Evolutionary conservation across 768 basidiomycete species (phyloP).

Genomic region (Suillus fuscotomentosus): DNA sequence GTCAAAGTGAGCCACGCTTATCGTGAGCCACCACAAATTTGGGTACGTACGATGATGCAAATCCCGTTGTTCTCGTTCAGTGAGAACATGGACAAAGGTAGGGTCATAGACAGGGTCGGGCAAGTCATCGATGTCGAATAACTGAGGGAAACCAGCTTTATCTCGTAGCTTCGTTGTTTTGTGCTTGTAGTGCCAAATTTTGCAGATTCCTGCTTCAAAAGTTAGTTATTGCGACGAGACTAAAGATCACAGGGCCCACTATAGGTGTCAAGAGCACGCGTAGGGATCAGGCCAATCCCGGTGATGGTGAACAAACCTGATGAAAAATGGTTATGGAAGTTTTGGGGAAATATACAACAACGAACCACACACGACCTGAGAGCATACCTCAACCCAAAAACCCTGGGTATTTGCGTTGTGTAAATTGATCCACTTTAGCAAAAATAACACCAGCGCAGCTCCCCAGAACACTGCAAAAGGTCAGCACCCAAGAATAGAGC

Average conservation of each 20-base stretch:
- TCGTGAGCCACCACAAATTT: not conserved
- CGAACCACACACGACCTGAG: conserved; percentile 74
- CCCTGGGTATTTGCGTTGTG: conserved; percentile 68
- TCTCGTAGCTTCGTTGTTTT: conserved; percentile 55
- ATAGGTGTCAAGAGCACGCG: conserved; percentile 72
- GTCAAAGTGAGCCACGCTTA: conserved; percentile 6
- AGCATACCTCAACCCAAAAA: conserved; percentile 79
- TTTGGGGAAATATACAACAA: not conserved
- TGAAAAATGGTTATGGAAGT: not conserved
- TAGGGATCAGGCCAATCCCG: conserved; percentile 78
- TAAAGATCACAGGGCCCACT: conserved; percentile 37
- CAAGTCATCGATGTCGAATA: conserved; percentile 75
- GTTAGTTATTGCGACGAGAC: not conserved
- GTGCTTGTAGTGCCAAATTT: conserved; percentile 75
- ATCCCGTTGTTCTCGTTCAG: conserved; percentile 60
- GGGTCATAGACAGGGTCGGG: conserved; percentile 75
- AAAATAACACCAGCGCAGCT: conserved; percentile 75
- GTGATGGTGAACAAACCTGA: conserved; percentile 77
- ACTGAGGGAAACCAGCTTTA: conserved; percentile 61
- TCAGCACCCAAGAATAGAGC: not conserved
- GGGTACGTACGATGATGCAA: conserved; percentile 57
- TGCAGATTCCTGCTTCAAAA: conserved; percentile 52
- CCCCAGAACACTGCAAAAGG: conserved; percentile 73
- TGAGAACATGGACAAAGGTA: conserved; percentile 70
- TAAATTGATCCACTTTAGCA: conserved; percentile 65